Evolutionary conservation across 768 basidiomycete genomes (phyloP), one percentile per base, ranked within the genome.

Genomic region (Termitomyces sp.): DNA sequence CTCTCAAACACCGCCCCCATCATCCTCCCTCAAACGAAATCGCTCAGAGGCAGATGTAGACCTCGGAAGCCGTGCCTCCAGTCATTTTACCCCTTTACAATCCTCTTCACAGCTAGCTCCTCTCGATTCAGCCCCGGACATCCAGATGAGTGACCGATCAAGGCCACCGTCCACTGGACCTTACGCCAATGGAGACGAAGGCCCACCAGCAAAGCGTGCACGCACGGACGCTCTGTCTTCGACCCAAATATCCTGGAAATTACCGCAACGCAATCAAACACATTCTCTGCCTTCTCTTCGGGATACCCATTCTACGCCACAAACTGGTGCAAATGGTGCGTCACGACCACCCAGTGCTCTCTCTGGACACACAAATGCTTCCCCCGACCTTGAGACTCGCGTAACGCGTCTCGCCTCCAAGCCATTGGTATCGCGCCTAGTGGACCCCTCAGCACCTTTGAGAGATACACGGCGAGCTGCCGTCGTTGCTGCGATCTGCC

Each of bases 21-120:
- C 63, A 52, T 64, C 74, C 24, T 72, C 80, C 43, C 75, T 87
- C 45, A 86, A 88, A 69, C 74, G 86, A 54, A 77, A 83, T 52
- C 79, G 86, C 60, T 84, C 84, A 56, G 88, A 92, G 64, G 76
- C 85, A 16, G 89, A 91, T 62, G 79, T 79, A 11, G 79, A 83
- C 43, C 65, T 48, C 68, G 71, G 35, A 64, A 63, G 61, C 40
- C 64, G 63, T 33, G 46, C 61, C 14, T 52, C 60, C 35, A 59
- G 60, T 55, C 65, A 66, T 36, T 64, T 54, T 36, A 56, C 56
- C 9, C 60, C 61, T 55, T 61, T 65, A 33, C 62, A 58, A 50
- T 63, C 63, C 22, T 60, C 62, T 36, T 62, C 65, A 54, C 63
- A 72, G 44, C 64, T 65, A 13, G 54, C 59, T 50, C 55, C 65